phyloP scores from a whole-genome alignment of 2,329 filamentous ascomycete genomes.

The Colletotrichum tofieldiae region DNA sequence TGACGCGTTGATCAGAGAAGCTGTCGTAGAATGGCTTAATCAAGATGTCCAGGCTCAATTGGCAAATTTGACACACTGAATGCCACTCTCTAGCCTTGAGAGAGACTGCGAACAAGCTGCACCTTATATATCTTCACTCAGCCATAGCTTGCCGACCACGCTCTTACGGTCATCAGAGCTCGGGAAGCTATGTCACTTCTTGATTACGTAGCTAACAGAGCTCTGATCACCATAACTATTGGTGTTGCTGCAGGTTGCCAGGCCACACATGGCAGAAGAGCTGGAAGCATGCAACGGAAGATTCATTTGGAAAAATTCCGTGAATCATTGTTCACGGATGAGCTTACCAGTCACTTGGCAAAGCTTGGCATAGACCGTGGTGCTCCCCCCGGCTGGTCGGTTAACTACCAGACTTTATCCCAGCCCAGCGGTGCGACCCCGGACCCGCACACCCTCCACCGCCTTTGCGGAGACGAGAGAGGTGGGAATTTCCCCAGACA shows the following conservation, averaged over 20 bases:
- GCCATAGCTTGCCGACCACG: not conserved
- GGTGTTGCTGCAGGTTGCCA: slow-evolving; percentile 2
- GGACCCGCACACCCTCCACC: slow-evolving; percentile 2
- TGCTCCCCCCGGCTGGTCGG: not conserved
- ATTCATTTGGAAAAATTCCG: slow-evolving; percentile 24
- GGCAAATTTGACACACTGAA: not conserved
- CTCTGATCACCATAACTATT: not conserved
- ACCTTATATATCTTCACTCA: not conserved
- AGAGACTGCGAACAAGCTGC: not conserved
- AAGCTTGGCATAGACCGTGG: slow-evolving; percentile 25
- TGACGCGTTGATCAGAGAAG: not conserved
- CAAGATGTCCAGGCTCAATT: not conserved
- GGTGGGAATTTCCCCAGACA: slow-evolving; percentile 21
- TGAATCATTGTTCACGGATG: slow-evolving; percentile 35
- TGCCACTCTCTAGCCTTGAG: not conserved
- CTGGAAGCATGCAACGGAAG: slow-evolving; percentile 34
- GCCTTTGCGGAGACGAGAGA: slow-evolving; percentile 25
- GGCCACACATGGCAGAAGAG: slow-evolving; percentile 1
- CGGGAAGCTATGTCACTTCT: slow-evolving; percentile 4
- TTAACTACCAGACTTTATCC: not conserved
- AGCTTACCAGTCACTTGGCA: slow-evolving; percentile 33
- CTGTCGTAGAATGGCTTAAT: not conserved
- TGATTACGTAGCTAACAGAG: slow-evolving; percentile 35
- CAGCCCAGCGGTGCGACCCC: slow-evolving; percentile 16
- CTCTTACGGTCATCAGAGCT: not conserved